These are phyloP conservation scores for Boletus pseudo-olivaceus DNA, from an alignment of 768 basidiomycete species.

Conservation along the genomic window DNA sequence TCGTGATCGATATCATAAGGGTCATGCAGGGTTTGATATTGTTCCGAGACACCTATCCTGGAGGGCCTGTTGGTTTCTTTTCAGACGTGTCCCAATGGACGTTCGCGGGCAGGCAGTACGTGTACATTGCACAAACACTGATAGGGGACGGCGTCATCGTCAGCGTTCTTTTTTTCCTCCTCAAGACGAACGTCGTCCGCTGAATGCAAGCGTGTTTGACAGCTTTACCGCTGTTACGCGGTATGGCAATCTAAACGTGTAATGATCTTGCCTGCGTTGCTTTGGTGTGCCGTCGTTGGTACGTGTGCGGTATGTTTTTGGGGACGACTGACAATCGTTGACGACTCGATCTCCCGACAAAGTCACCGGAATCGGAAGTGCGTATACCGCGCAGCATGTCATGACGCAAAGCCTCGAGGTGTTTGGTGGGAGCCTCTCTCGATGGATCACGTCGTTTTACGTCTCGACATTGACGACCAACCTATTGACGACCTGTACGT, in stretches of 20 bases:
- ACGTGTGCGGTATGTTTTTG: background rate
- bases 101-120: no score
- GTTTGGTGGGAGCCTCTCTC: slow-evolving; percentile 24
- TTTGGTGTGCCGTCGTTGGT: slow-evolving; percentile 30
- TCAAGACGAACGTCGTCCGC: background rate
- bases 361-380: slow-evolving; percentile 6
- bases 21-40: no score
- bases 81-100: no score
- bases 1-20: no score
- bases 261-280: slow-evolving; percentile 28
- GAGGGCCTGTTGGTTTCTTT: no score
- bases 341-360: no score
- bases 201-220: background rate
- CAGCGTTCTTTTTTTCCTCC: background rate
- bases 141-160: no score
- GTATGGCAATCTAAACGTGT: slow-evolving; percentile 31
- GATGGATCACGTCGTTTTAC: slow-evolving; percentile 37
- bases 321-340: no score
- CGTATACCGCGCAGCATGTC: slow-evolving; percentile 13
- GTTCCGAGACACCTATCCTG: no score
- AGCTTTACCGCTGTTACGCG: slow-evolving; percentile 32
- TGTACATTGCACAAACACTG: no score
- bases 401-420: slow-evolving; percentile 11
- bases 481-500: slow-evolving; percentile 30
- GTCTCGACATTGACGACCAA: slow-evolving; percentile 33